A percentile compares a stretch with the other conserved stretches of the same genome.
Evolutionary conservation across 2,329 filamentous ascomycete species (phyloP).

Genomic region (Aureobasidium melanogenum): DNA sequence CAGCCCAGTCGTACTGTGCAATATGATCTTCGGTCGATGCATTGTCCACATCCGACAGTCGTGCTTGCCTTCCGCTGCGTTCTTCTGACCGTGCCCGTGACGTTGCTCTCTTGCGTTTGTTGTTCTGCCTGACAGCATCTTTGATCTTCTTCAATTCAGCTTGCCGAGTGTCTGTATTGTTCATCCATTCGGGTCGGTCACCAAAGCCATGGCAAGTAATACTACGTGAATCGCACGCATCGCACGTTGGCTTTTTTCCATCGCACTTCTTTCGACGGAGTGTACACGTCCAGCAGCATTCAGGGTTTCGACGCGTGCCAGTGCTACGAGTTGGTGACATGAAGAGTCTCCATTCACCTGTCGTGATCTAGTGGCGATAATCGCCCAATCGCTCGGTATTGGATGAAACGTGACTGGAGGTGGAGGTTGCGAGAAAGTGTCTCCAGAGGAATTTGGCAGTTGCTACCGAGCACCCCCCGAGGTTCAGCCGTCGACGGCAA

Average conservation of each 20-base stretch:
- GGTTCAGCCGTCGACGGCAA: not conserved
- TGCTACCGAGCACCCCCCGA: not conserved
- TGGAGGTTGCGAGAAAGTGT: not conserved
- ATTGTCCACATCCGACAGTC: not conserved
- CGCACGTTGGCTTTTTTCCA: not conserved
- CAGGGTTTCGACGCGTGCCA: not conserved
- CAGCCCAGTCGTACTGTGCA: not conserved
- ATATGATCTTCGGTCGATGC: not conserved
- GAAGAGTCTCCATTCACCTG: not conserved
- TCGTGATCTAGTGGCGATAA: not conserved
- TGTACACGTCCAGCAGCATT: conserved; percentile 13
- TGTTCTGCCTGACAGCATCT: conserved; percentile 8
- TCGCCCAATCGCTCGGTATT: not conserved
- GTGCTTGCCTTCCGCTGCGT: not conserved
- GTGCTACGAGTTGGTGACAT: not conserved
- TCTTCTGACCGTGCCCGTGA: not conserved
- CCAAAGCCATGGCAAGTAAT: conserved; percentile 12
- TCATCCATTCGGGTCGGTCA: conserved; percentile 4
- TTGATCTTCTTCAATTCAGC: not conserved
- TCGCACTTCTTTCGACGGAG: conserved; percentile 13
- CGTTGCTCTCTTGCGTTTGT: not conserved
- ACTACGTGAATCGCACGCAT: not conserved
- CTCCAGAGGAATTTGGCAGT: not conserved
- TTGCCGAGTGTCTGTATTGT: not conserved
- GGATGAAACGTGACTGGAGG: not conserved